phyloP scores from a whole-genome alignment of 1,284 basidiomycete species.

The Schizopora paradoxa region DNA sequence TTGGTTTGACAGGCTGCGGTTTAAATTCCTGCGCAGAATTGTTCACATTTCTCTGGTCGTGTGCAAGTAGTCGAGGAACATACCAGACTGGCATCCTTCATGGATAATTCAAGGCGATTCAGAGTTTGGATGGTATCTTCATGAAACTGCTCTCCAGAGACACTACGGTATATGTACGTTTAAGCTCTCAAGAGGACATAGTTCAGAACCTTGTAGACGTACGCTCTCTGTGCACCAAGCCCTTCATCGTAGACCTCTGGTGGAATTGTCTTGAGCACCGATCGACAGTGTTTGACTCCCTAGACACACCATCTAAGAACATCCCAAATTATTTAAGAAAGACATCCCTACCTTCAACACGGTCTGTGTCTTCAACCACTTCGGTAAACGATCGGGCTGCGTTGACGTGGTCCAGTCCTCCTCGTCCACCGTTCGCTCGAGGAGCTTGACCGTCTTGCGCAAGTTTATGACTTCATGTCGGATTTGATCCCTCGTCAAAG shows the following conservation, averaged over 20 bases:
- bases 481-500: conserved; percentile 32
- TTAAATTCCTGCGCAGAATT: conserved; percentile 28
- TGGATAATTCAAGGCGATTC: conserved; percentile 45
- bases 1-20: conserved; percentile 35
- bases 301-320: conserved; percentile 27
- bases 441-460: conserved; percentile 49
- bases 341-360: conserved; percentile 46
- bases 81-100: conserved; percentile 48
- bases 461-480: conserved; percentile 68
- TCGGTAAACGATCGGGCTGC: conserved; percentile 7
- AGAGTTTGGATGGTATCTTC: conserved; percentile 44
- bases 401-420: conserved; percentile 39
- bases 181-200: conserved; percentile 1
- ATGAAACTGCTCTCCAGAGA: conserved; percentile 33
- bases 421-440: conserved; percentile 51
- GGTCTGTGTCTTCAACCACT: conserved; percentile 53
- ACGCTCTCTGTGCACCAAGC: conserved; percentile 12
- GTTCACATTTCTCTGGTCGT: conserved; percentile 6
- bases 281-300: conserved; percentile 52
- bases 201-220: conserved; percentile 2
- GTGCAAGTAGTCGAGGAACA: background rate
- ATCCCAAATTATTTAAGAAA: background rate
- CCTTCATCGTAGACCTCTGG: conserved; percentile 12
- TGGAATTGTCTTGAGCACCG: conserved; percentile 17
- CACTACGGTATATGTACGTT: conserved; percentile 26